These are phyloP conservation scores for Pichia norvegensis DNA, from an alignment of 1,139 yeast species.

Conservation along the genomic window DNA sequence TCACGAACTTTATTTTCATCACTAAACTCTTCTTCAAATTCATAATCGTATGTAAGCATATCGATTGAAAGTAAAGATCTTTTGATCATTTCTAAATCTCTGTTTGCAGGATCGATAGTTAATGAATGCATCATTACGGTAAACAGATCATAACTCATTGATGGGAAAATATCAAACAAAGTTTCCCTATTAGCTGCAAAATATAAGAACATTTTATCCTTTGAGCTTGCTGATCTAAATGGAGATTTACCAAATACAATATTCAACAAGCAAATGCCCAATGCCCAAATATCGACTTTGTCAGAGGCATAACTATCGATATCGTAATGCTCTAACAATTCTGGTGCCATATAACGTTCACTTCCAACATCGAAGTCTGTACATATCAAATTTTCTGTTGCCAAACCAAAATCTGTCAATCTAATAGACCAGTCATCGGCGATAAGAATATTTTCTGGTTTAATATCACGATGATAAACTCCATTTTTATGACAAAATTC, in stretches of 20 bases:
- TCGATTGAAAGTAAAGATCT: slow-evolving; percentile 52
- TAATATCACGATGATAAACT: slow-evolving; percentile 78
- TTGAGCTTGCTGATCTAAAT: slow-evolving; percentile 71
- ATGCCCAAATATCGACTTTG: slow-evolving; percentile 87
- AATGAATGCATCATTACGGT: slow-evolving; percentile 70
- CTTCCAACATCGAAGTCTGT: slow-evolving; percentile 88
- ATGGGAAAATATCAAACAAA: slow-evolving; percentile 82
- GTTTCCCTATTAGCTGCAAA: slow-evolving; percentile 86
- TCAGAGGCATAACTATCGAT: slow-evolving; percentile 70
- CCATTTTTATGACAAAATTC: slow-evolving; percentile 66
- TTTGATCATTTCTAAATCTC: slow-evolving; percentile 56
- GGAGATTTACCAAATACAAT: slow-evolving; percentile 88
- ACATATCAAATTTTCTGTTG: slow-evolving; percentile 59
- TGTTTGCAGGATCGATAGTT: slow-evolving; percentile 80
- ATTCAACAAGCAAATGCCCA: slow-evolving; percentile 80
- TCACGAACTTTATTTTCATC: slow-evolving; percentile 1
- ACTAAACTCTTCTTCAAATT: slow-evolving; percentile 36
- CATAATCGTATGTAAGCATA: slow-evolving; percentile 75
- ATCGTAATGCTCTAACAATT: slow-evolving; percentile 54
- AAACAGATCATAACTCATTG: slow-evolving; percentile 82
- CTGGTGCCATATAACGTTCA: slow-evolving; percentile 97
- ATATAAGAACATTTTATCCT: slow-evolving; percentile 80
- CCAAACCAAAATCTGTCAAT: slow-evolving; percentile 94
- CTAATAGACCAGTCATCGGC: slow-evolving; percentile 91
- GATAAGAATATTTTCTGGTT: slow-evolving; percentile 92